These are phyloP conservation scores for Phaeophleospora eucalypticola DNA, from an alignment of 2,329 filamentous ascomycete species.

Conservation along the genomic window DNA sequence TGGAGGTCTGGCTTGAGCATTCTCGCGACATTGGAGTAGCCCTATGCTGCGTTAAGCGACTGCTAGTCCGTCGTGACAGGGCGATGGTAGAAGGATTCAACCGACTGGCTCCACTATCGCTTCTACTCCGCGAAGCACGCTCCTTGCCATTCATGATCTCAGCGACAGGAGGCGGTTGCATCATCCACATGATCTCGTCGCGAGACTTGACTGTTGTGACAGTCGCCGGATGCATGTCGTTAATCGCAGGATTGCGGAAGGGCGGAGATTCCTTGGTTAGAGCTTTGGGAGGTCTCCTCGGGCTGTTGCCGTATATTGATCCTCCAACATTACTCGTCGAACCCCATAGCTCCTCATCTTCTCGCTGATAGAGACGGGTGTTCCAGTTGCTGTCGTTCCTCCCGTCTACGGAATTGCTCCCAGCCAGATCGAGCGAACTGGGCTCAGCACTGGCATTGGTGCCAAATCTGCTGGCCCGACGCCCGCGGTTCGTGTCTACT, in stretches of 20 bases:
- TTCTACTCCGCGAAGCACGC: conserved; percentile 58
- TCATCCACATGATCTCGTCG: conserved; percentile 81
- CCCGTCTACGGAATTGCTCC: conserved; percentile 34
- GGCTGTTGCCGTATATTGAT: conserved; percentile 14
- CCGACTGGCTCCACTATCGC: conserved; percentile 44
- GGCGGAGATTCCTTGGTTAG: conserved; percentile 13
- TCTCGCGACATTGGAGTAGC: conserved; percentile 35
- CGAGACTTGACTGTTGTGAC: conserved; percentile 28
- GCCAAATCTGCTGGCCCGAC: conserved; percentile 39
- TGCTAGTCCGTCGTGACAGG: conserved; percentile 37
- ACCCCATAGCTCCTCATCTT: conserved; percentile 86
- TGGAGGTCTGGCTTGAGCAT: conserved; percentile 29
- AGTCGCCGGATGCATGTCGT: conserved; percentile 62
- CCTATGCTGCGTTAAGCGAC: conserved; percentile 35
- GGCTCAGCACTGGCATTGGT: conserved; percentile 38
- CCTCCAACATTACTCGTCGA: conserved; percentile 29
- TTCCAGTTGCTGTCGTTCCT: conserved; percentile 61
- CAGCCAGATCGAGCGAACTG: conserved; percentile 22
- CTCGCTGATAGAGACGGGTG: conserved; percentile 72
- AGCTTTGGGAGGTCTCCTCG: conserved; percentile 37
- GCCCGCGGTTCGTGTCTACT: conserved; percentile 14
- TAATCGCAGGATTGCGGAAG: conserved; percentile 54
- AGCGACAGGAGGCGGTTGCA: conserved; percentile 84
- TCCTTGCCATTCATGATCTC: conserved; percentile 88
- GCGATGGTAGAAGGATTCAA: conserved; percentile 16